Percentiles rank a stretch among this genome's conserved stretches.
Conservation (phyloP, 768 basidiomycete genomes). For the Mycena epipterygia region DNA sequence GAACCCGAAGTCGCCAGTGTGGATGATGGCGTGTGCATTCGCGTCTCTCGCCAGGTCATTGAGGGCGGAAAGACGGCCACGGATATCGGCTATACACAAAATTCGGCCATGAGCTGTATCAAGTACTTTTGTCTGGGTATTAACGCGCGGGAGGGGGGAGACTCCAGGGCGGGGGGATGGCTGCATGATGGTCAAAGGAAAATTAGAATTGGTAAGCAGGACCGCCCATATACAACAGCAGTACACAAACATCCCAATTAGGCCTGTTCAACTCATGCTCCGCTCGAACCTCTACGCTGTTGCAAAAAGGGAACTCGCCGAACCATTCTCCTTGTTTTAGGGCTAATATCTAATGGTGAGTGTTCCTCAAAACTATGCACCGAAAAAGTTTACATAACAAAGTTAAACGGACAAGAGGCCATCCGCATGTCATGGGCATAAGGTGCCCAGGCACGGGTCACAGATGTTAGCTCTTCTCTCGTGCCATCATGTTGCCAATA, state of each 20-base stretch:
- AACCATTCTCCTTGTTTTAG: no score
- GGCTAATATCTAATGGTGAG: no score
- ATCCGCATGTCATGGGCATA: no score
- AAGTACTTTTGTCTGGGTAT: slow-evolving; percentile 84
- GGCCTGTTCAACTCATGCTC: not conserved
- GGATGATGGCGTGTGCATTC: slow-evolving; percentile 93
- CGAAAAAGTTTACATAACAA: no score
- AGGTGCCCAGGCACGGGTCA: not conserved
- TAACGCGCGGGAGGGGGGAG: slow-evolving; percentile 57
- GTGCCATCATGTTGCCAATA: not conserved
- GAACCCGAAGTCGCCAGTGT: slow-evolving; percentile 99
- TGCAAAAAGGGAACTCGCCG: no score
- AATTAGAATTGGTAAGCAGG: not conserved
- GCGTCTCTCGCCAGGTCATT: slow-evolving; percentile 92
- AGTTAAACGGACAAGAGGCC: no score
- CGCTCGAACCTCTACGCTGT: no score
- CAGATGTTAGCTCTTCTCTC: not conserved
- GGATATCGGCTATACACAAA: slow-evolving; percentile 95
- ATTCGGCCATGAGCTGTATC: slow-evolving; percentile 88
- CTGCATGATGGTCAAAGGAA: slow-evolving; percentile 28
- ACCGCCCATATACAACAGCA: not conserved
- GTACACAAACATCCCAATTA: not conserved
- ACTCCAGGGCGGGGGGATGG: slow-evolving; percentile 68
- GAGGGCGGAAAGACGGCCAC: slow-evolving; percentile 88
- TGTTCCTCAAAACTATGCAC: no score